Evolutionary conservation across 208 protist species (phyloP).

Genomic region (Acanthamoeba triangularis): DNA sequence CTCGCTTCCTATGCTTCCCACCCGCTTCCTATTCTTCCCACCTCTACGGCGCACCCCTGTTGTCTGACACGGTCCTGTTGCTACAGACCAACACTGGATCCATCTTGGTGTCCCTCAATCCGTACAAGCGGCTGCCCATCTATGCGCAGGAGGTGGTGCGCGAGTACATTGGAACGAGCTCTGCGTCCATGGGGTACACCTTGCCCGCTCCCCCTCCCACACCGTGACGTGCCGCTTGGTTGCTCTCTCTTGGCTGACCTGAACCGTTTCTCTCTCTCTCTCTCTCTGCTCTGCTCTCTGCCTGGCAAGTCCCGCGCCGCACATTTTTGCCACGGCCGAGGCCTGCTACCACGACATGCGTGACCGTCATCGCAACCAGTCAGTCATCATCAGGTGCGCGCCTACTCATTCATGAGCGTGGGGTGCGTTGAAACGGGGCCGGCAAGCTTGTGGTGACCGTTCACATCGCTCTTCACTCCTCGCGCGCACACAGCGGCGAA

Average conservation of each 20-base stretch:
- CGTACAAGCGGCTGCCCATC: conserved; percentile 84
- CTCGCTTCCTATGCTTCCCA: not conserved
- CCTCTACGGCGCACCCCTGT: not conserved
- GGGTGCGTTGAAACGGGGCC: not conserved
- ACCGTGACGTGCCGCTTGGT: no score
- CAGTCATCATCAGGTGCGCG: conserved; percentile 82
- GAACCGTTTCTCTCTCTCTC: not conserved
- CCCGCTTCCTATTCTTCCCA: not conserved
- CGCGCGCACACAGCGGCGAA: conserved; percentile 79
- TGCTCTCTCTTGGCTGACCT: not conserved
- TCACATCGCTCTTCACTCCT: not conserved
- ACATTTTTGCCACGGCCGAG: conserved; percentile 87
- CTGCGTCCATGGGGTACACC: conserved; percentile 4
- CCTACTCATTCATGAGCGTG: not conserved
- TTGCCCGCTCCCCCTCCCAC: conserved; percentile 59
- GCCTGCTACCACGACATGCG: conserved; percentile 84
- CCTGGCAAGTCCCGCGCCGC: conserved; percentile 68
- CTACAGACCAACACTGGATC: conserved; percentile 85
- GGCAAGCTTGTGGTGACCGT: not conserved
- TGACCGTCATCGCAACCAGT: conserved; percentile 84
- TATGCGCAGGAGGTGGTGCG: conserved; percentile 82
- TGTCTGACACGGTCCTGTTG: not conserved
- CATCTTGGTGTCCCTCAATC: conserved; percentile 89
- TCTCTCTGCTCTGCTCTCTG: not conserved
- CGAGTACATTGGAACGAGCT: conserved; percentile 80